Evolutionary conservation across 2,329 filamentous ascomycete genomes (phyloP), one percentile per base, ranked within the genome.

Genomic region (Colletotrichum lentis): DNA sequence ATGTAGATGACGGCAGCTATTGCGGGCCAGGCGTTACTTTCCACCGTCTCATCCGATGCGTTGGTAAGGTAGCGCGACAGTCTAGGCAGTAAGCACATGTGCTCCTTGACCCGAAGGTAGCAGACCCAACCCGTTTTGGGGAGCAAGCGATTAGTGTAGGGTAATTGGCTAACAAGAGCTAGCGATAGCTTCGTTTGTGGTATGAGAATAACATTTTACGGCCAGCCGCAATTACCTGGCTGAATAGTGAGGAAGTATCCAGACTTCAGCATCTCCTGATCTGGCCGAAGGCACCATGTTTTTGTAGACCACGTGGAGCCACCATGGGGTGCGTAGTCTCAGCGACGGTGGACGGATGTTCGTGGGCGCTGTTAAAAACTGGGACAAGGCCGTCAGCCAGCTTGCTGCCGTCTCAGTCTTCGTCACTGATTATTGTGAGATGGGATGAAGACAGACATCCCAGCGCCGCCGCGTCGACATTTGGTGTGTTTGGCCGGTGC

Each of bases 231-330:
- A 16, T 18, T n/a, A 16, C 41, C 50, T 10, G 20, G 11, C 35
- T 31, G 16, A 41, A 27, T 20, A 2, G 27, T 16, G 31, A 24
- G 35, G 12, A 16, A 18, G 41, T 24, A 27, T 37, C 1, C 10
- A n/a, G 22, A 41, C 20, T n/a, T 20, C 18, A 50, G n/a, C 18
- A n/a, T 35, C 27, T 54, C 27, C 20, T n/a, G 18, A 46, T 22
- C 64, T n/a, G 37, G 24, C 53, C 56, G 20, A 20, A 41, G 35
- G 61, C 47, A 57, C 53, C 39, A 53, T 64, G 53, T 47, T 11
- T 47, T 20, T 57, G 41, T 50, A 37, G 18, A 31, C 44, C 67
- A 66, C 52, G 63, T 69, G 52, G 63, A 58, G 3, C 53, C 63
- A 63, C 41, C 27, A 56, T 67, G 37, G 24, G 24, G 41, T 27